Base-by-base conservation (phyloP, 108 stramenopile genomes). In the Pseudonitzschia multiseries region DNA sequence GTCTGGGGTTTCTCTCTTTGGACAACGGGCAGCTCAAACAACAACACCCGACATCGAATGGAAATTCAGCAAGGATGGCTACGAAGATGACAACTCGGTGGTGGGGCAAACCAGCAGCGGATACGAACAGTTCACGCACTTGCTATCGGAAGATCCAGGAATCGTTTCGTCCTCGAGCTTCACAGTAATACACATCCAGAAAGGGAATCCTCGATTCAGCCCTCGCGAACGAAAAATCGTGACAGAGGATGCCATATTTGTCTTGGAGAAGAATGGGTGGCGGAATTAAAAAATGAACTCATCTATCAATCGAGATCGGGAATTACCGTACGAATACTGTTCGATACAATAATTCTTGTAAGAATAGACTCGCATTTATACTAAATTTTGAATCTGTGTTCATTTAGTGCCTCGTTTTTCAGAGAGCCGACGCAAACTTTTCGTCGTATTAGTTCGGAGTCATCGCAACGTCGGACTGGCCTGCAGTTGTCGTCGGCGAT, bases 1-100 rank as follows among this genome's bases (percentile, higher is more conserved):
- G 95, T 88, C 88, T 31, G 95, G 95, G 6, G 87, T 96, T 46
- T 90, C 91, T 12, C 74, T 93, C n/a, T 93, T 93, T 83, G 94
- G 90, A 12, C 93, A 95, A 76, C 78, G 87, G 28, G 61, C 61
- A 36, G 84, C 83, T 15, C 66, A 79, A 28, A 31, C 62, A 40
- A 48, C 57, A 8, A 68, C 61, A n/a, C 52, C 71, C 10, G 70
- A 57, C 5, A 70, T 77, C 17, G 31, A 70, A 14, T 84, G 83
- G 74, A 68, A 56, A 17, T 89, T 93, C 72, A 68, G 71, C 41
- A 96, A 96, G 75, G 82, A 78, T 60, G 95, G 94, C 32, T 96
- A 92, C 84, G 94, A 96, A 82, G 84, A 78, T 50, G 82, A 83
- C 36, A 82, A 92, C 70, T 41, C 67, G 8, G 26, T 78, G 21